phyloP scores from a whole-genome alignment of 2,329 filamentous ascomycete species.

The Alternaria sp. region DNA sequence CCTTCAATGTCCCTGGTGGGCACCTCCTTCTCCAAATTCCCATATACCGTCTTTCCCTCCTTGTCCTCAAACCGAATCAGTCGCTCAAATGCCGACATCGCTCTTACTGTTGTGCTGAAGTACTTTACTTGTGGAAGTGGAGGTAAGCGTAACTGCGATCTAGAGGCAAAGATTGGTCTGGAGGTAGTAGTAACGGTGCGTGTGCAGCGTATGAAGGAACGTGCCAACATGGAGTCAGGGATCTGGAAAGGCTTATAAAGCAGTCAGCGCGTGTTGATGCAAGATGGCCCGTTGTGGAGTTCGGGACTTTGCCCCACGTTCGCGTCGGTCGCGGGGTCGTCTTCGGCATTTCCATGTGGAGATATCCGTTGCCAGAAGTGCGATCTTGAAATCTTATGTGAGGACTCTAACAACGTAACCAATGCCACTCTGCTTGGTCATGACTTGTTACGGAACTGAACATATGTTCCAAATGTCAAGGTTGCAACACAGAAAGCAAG shows the following conservation, averaged over 20 bases:
- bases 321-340: conserved; percentile 9
- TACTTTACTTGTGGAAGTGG: neutral
- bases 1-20: conserved; percentile 41
- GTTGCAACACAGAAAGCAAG: neutral
- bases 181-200: neutral
- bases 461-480: neutral
- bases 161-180: neutral
- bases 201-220: conserved; percentile 1
- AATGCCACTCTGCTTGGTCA: neutral
- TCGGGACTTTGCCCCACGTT: conserved; percentile 10
- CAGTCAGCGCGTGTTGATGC: neutral
- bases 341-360: conserved; percentile 13
- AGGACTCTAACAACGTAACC: neutral
- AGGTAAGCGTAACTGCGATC: neutral
- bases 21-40: conserved; percentile 38
- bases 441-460: neutral
- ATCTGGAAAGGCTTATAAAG: conserved; percentile 1
- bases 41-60: conserved; percentile 39
- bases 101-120: conserved; percentile 8
- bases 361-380: neutral
- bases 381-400: neutral
- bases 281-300: neutral
- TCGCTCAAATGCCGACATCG: conserved; percentile 38
- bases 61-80: conserved; percentile 42
- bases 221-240: conserved; percentile 5